Base-by-base conservation (phyloP, 1,284 basidiomycete genomes). In the Rhodotorula sp. region DNA sequence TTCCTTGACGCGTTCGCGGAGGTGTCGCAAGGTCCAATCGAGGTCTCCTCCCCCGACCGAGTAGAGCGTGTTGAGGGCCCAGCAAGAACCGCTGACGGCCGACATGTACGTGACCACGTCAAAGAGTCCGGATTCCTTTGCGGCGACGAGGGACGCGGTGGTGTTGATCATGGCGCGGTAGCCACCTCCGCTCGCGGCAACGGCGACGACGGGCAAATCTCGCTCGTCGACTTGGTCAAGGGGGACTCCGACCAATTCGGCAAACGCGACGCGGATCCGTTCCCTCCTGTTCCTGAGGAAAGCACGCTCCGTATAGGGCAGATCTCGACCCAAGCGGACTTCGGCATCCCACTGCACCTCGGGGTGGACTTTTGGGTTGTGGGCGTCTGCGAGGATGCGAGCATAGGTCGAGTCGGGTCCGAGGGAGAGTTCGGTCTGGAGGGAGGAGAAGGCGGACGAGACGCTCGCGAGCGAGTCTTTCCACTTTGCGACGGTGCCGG, bases 131-230 rank as follows among this genome's bases (percentile, higher is more conserved):
- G 73, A 71, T 14, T 78, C 72, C 52, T 82, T 68, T 0, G 83
- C 82, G 3, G 79, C 82, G 23, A 77, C 69, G 6, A 84, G 72
- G 3, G 81, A 81, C 1, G 82, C 83, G 16, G 79, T 75, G n/a
- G 83, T 84, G 65, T 83, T 83, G 57, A 82, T 75, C 82, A 83
- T 83, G 14, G 83, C 82, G 28, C 73, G 56, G 47, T 70, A 71
- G 77, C 83, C 83, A 66, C 83, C 83, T 10, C 83, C 83, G 28
- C 81, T 83, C 3, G 81, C 82, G 2, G 83, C 83, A 38, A 84
- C 79, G 0, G 82, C 82, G 6, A 84, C 79, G 8, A 82, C 79
- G 1, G 83, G 83, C n/a, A 84, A 50, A 71, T 84, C 83, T 1
- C 81, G 77, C 63, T 83, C 77, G 60, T 83, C 82, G 31, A 73